Percentiles rank a stretch among this genome's conserved stretches.
Evolutionary conservation across 257 asterid genomes (phyloP).

Genomic region (Catharanthus roseus): DNA sequence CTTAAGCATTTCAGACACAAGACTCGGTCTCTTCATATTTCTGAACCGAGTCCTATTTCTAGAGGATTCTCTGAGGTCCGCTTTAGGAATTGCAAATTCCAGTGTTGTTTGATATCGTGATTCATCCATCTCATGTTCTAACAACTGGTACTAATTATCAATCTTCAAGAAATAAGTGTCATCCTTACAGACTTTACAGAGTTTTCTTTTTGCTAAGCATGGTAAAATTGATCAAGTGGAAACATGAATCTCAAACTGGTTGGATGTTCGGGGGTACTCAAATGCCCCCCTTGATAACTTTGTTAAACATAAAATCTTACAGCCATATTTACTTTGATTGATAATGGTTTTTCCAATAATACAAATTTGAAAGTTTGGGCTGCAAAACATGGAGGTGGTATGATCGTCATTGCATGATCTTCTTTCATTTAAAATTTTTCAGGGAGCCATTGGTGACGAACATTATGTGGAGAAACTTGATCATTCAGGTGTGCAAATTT

Average conservation of each 20-base stretch:
- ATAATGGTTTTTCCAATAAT: not conserved
- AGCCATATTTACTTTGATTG: not conserved
- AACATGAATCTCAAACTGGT: not conserved
- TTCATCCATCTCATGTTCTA: not conserved
- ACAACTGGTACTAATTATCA: not conserved
- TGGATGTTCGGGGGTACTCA: not conserved
- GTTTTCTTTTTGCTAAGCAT: not conserved
- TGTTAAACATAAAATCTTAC: not conserved
- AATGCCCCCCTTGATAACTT: not conserved
- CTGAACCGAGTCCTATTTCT: not conserved
- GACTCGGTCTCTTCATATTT: not conserved
- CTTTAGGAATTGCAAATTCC: not conserved
- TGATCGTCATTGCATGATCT: conserved; percentile 5
- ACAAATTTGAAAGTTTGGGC: not conserved
- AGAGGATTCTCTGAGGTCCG: not conserved
- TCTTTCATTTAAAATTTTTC: conserved; percentile 17
- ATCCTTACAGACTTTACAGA: not conserved
- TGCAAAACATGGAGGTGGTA: not conserved
- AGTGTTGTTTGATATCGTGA: not conserved
- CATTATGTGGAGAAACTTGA: conserved; percentile 96
- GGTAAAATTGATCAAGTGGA: not conserved
- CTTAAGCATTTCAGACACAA: not conserved
- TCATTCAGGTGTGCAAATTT: conserved; percentile 52
- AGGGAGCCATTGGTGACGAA: conserved; percentile 95
- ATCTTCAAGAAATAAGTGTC: too few species aligned